These are phyloP conservation scores for Barbarea vulgaris DNA, from an alignment of 345 rosid species.

Conservation along the genomic window DNA sequence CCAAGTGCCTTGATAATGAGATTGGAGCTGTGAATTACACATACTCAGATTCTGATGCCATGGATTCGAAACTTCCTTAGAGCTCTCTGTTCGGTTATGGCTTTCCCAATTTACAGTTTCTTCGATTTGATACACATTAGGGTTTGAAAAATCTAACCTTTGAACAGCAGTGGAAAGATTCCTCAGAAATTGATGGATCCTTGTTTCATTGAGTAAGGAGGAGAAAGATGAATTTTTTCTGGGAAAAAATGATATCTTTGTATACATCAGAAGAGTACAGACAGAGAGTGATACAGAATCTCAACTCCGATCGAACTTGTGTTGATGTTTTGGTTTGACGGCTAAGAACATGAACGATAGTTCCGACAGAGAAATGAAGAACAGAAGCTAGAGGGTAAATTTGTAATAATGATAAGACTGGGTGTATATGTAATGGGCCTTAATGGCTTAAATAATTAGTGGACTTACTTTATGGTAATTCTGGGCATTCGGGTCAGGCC, in stretches of 20 bases:
- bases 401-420: too few species aligned
- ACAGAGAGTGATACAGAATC: background rate
- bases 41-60: conserved; percentile 9
- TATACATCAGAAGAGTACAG: conserved; percentile 45
- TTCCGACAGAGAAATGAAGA: background rate
- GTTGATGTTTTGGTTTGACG: conserved; percentile 5
- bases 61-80: conserved; percentile 19
- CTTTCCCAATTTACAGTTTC: background rate
- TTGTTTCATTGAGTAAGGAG: conserved; percentile 41
- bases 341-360: background rate
- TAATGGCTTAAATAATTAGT: too few species aligned
- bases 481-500: too few species aligned
- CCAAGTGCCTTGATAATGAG: conserved; percentile 20
- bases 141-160: conserved; percentile 47
- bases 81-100: background rate
- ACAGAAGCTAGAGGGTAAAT: background rate
- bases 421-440: too few species aligned
- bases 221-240: conserved; percentile 39
- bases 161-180: conserved; percentile 53
- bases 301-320: background rate
- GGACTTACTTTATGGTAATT: too few species aligned
- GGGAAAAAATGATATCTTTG: conserved; percentile 39
- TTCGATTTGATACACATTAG: conserved; percentile 23
- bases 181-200: conserved; percentile 27
- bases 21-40: background rate